Conservation (phyloP, 768 basidiomycete genomes). For the Pleurotus pulmonarius region DNA sequence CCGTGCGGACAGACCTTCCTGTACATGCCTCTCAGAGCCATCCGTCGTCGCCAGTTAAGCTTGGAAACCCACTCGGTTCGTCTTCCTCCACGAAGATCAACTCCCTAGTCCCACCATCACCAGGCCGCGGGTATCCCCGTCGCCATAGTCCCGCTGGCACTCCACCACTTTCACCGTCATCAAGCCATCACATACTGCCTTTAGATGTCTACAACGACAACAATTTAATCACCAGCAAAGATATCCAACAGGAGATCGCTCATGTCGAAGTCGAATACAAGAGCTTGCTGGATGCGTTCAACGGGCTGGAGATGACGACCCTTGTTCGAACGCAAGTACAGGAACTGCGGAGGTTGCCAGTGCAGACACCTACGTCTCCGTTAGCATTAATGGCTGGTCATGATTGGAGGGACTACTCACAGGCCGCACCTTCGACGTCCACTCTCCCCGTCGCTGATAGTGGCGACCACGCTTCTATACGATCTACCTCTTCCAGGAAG, state of each 20-base stretch:
- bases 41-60: not conserved
- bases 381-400: not conserved
- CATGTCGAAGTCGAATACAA: constrained; percentile 68
- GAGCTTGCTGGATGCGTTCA: constrained; percentile 75
- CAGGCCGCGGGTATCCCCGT: constrained; percentile 12
- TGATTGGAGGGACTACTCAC: constrained; percentile 1
- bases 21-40: not conserved
- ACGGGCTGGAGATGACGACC: constrained; percentile 69
- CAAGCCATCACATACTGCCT: constrained; percentile 33
- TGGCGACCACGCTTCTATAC: constrained; percentile 14
- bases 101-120: not conserved
- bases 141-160: constrained; percentile 45
- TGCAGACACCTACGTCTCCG: constrained; percentile 10
- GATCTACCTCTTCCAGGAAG: constrained; percentile 24
- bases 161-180: constrained; percentile 49
- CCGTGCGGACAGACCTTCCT: constrained; percentile 1
- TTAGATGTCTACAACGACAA: constrained; percentile 52
- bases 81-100: not conserved
- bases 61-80: not conserved
- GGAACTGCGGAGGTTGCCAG: constrained; percentile 27
- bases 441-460: not conserved
- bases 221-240: constrained; percentile 51
- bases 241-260: constrained; percentile 64
- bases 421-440: not conserved
- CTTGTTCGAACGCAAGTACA: constrained; percentile 41